These are phyloP conservation scores for Elaeagnus macrophylla DNA, from an alignment of 306 rosid genomes.

Conservation along the genomic window DNA sequence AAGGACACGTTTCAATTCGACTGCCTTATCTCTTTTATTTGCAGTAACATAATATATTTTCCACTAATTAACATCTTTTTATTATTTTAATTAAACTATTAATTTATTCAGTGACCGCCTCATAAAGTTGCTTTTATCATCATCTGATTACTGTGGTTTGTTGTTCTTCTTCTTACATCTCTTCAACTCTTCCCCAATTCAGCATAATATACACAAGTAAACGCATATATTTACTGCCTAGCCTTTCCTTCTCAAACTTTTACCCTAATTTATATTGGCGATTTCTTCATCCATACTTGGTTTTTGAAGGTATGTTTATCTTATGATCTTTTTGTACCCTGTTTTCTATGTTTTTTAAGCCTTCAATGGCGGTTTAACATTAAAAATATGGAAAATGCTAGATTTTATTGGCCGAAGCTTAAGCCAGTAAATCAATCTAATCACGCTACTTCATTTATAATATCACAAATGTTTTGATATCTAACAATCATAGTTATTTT, in stretches of 20 bases:
- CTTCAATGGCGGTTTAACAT: neutral
- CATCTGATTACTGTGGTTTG: neutral
- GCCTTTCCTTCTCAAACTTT: neutral
- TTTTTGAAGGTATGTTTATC: neutral
- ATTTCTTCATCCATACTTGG: neutral
- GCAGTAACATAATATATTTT: too few species aligned
- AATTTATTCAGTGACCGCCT: constrained; percentile 14
- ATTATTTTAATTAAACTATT: neutral
- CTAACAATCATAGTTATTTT: too few species aligned
- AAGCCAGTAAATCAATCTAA: too few species aligned
- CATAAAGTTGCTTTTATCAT: neutral
- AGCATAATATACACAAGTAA: neutral
- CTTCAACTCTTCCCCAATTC: neutral
- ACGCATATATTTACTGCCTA: too few species aligned
- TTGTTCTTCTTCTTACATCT: neutral
- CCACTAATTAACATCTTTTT: neutral
- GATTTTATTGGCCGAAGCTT: too few species aligned
- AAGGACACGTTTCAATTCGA: too few species aligned
- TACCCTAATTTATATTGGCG: neutral
- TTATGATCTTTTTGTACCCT: too few species aligned
- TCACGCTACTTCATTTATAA: too few species aligned
- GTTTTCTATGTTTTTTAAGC: neutral
- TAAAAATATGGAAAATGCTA: too few species aligned
- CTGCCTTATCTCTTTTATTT: too few species aligned
- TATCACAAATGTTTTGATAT: too few species aligned